A percentile compares a stretch with the other conserved stretches of the same genome.
These are phyloP conservation scores for Quaeritorhiza haematococci DNA, from an alignment of 371 early-diverging fungal genomes.

Conservation along the genomic window DNA sequence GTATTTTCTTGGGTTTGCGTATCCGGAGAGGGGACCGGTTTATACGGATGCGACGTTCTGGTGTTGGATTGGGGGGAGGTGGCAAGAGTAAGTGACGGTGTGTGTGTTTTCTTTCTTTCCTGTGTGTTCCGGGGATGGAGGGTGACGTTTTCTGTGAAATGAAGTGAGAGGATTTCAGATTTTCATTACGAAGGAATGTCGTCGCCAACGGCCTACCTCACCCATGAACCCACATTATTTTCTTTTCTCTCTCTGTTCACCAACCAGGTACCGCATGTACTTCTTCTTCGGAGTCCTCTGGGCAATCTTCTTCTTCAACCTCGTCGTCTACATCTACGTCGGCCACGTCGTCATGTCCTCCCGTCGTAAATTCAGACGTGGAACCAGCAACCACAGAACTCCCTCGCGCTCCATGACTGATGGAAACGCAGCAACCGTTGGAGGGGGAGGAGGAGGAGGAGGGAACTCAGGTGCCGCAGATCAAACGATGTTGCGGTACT, in stretches of 20 bases:
- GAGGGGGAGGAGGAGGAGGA: no score
- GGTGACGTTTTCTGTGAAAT: no score
- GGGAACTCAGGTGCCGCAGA: no score
- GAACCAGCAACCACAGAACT: no score
- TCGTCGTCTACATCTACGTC: slow-evolving; percentile 1
- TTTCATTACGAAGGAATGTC: no score
- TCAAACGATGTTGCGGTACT: not conserved
- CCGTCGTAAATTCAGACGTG: not conserved
- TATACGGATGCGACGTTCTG: slow-evolving; percentile 2
- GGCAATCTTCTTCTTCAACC: not conserved
- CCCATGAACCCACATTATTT: not conserved
- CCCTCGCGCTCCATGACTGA: no score
- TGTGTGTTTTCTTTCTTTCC: not conserved
- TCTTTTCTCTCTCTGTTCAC: not conserved
- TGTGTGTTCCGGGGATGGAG: no score
- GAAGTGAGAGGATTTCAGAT: no score
- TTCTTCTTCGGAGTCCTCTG: not conserved
- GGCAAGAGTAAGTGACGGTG: not conserved
- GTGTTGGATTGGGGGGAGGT: not conserved
- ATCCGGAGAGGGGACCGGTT: not conserved
- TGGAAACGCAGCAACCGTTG: no score
- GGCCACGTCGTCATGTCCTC: not conserved
- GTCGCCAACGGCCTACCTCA: no score
- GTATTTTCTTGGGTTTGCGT: not conserved
- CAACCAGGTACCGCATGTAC: not conserved